These are phyloP conservation scores for Septoria petroselini DNA, from an alignment of 2,329 filamentous ascomycete genomes.

Conservation along the genomic window DNA sequence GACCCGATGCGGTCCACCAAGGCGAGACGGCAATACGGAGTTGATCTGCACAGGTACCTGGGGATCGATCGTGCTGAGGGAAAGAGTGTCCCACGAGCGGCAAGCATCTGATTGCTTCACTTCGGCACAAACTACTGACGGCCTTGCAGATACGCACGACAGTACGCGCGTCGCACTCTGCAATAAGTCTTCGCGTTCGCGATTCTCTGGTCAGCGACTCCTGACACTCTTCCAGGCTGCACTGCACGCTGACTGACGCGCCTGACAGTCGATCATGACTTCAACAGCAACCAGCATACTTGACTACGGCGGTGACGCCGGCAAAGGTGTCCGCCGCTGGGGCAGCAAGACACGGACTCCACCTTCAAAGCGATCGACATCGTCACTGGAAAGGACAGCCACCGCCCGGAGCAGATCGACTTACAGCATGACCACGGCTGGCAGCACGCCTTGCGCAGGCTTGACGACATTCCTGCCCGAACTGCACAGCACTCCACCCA, in stretches of 20 bases:
- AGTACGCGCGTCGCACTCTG: background rate
- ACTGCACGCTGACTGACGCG: conserved; percentile 2
- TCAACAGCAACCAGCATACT: conserved; percentile 17
- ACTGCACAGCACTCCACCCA: conserved; percentile 33
- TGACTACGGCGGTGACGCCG: conserved; percentile 20
- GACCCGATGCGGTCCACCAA: conserved; percentile 4
- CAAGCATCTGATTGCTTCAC: background rate
- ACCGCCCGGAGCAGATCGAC: conserved; percentile 18
- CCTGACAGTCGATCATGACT: conserved; percentile 21
- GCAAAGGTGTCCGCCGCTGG: conserved; percentile 21
- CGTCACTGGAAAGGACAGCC: conserved; percentile 27
- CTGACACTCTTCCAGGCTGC: conserved; percentile 6
- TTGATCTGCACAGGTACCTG: conserved; percentile 26
- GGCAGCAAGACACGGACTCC: conserved; percentile 21
- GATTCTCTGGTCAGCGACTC: conserved; percentile 17
- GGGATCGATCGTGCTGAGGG: conserved; percentile 16
- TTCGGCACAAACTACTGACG: background rate
- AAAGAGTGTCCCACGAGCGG: background rate
- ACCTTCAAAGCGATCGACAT: conserved; percentile 15
- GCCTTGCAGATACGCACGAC: background rate
- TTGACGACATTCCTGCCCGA: conserved; percentile 31
- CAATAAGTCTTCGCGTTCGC: conserved; percentile 8
- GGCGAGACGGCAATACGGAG: conserved; percentile 22
- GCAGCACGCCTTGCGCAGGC: conserved; percentile 9
- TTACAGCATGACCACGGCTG: conserved; percentile 22